phyloP scores from a whole-genome alignment of 208 protist species.

The Phytomonas serpens region DNA sequence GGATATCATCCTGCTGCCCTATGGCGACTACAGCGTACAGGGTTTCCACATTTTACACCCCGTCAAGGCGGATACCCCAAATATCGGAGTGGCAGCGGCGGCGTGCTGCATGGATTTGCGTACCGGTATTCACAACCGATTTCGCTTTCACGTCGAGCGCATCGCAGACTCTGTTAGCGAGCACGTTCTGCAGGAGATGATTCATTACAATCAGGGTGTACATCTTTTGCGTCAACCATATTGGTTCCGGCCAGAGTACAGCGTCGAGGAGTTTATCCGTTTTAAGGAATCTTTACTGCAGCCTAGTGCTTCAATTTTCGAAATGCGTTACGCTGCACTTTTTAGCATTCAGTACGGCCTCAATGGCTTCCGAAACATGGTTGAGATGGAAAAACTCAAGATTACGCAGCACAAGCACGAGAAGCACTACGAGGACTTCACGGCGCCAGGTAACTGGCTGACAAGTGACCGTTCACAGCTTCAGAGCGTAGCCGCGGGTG shows the following conservation, averaged over 20 bases:
- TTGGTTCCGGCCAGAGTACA: conserved; percentile 86
- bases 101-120: conserved; percentile 82
- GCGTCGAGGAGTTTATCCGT: conserved; percentile 85
- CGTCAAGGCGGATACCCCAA: conserved; percentile 60
- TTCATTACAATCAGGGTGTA: conserved; percentile 77
- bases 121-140: conserved; percentile 87
- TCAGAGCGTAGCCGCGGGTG: conserved; percentile 62
- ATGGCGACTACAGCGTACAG: conserved; percentile 79
- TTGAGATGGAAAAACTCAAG: conserved; percentile 84
- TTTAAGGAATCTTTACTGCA: conserved; percentile 85
- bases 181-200: conserved; percentile 68
- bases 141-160: conserved; percentile 86
- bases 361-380: conserved; percentile 61
- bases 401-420: conserved; percentile 85
- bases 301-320: conserved; percentile 71
- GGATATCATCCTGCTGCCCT: conserved; percentile 62
- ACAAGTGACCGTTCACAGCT: conserved; percentile 72
- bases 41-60: conserved; percentile 72
- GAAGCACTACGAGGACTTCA: conserved; percentile 85
- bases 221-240: conserved; percentile 84
- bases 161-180: conserved; percentile 82
- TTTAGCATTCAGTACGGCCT: conserved; percentile 57
- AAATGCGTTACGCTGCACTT: conserved; percentile 79
- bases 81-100: conserved; percentile 71
- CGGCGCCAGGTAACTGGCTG: conserved; percentile 65